A percentile compares a stretch with the other conserved stretches of the same genome.
These are phyloP conservation scores for Cyberlindnera galapagoensis DNA, from an alignment of 805 yeast species.

Conservation along the genomic window DNA sequence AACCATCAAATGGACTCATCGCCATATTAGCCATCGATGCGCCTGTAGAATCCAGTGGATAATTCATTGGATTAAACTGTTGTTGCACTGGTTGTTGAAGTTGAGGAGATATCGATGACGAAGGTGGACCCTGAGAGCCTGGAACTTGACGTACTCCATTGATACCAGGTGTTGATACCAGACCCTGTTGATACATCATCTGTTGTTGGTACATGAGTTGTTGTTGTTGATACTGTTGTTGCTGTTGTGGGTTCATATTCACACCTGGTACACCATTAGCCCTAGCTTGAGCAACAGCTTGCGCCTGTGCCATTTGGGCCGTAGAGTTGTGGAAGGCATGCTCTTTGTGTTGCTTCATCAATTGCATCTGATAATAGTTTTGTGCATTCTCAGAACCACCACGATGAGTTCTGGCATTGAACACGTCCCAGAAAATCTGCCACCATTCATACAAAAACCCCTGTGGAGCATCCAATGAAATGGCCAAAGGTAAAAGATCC, in stretches of 20 bases:
- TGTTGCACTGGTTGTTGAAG: constrained; percentile 4
- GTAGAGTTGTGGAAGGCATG: constrained; percentile 41
- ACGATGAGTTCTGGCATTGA: constrained; percentile 69
- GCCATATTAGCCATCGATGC: no score
- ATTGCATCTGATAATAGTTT: constrained; percentile 63
- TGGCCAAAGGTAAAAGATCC: constrained; percentile 42
- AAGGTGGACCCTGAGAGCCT: no score
- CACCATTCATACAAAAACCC: constrained; percentile 93
- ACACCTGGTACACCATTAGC: constrained; percentile 4
- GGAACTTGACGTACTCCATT: no score
- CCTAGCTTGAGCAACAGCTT: constrained; percentile 8
- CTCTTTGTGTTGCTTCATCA: constrained; percentile 53
- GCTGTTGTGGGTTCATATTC: not conserved
- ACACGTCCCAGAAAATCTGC: constrained; percentile 93
- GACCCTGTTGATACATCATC: no score
- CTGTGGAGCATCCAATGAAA: constrained; percentile 75
- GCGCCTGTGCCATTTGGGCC: constrained; percentile 34
- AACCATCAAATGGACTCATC: no score
- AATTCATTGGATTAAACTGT: no score
- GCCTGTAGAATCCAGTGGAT: no score
- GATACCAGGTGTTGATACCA: no score
- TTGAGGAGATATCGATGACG: constrained; percentile 4
- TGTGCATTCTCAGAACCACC: constrained; percentile 59
- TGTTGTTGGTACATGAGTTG: not conserved
- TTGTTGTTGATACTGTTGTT: not conserved